phyloP scores from a whole-genome alignment of 306 rosid genomes.

The Dalbergia cultrata region DNA sequence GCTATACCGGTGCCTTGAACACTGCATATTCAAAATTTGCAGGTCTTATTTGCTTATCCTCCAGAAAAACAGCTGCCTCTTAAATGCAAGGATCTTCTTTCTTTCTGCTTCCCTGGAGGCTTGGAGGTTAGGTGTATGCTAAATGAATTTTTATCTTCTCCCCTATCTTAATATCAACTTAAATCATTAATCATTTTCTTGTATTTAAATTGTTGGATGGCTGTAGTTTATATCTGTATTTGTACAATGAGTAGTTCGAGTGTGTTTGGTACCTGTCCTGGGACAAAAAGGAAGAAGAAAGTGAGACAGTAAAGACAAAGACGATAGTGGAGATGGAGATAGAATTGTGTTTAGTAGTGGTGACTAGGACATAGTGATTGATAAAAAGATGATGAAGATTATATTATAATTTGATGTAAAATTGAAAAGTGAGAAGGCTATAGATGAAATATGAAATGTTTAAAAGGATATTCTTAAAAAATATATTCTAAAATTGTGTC shows the following conservation, averaged over 20 bases:
- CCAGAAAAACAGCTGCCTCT: conserved; percentile 87
- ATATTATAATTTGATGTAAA: no score
- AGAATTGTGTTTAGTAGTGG: no score
- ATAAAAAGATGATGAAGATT: no score
- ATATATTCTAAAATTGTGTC: no score
- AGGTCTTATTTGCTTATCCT: conserved; percentile 94
- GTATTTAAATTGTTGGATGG: conserved; percentile 26
- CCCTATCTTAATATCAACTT: conserved; percentile 15
- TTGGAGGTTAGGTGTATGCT: conserved; percentile 72
- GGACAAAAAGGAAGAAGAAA: no score
- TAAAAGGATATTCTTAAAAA: no score
- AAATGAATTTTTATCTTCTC: conserved; percentile 38
- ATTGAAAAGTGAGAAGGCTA: no score
- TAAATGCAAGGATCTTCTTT: conserved; percentile 87
- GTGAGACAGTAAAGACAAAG: no score
- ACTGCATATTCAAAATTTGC: conserved; percentile 37
- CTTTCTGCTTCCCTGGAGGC: conserved; percentile 97
- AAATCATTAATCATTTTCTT: background rate
- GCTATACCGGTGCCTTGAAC: conserved; percentile 20
- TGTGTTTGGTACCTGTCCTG: no score
- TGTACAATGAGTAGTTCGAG: conserved; percentile 19
- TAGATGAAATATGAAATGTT: no score
- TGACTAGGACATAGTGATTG: no score
- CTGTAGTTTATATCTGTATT: conserved; percentile 24
- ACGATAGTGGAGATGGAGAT: no score